Base-by-base conservation (phyloP, 1,284 basidiomycete genomes). In the Apiotrichum veenhuisii region DNA sequence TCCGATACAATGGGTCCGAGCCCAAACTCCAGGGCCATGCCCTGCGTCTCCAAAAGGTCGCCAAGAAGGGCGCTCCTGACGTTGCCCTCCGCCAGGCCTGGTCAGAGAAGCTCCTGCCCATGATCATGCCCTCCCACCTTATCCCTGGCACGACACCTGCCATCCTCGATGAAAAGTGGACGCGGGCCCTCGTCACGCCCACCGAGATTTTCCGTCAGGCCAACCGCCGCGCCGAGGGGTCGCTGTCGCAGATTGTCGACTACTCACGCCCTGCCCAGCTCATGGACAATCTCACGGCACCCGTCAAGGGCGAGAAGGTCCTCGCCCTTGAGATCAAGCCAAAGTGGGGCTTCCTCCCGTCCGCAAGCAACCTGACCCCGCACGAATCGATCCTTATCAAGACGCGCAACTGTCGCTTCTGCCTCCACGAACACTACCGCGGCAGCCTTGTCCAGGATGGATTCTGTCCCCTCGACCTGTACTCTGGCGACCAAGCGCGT, bases 271-370 rank as follows among this genome's bases (percentile, higher is more conserved):
- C 86, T 3, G 87, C 86, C 5, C 61, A 70, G 36, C 56, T 79
- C 25, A 70, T 78, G 61, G 67, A 72, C 42, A 85, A 91, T 76
- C 81, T 90, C 33, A 81, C 89, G 15, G 84, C 85, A 14, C 80
- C 18, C 48, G 49, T 50, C 23, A 49, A 42, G 18, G 59, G 56
- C 20, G 51, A 64, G 26, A 62, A 51, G 43, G 61, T 70, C 34
- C 76, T 89, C 49, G 83, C 87, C 7, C 81, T 93, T 12, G 92
- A 95, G 77, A 90, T 95, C 76, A 95, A 96, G 92, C 92, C 92
- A 44, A 96, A 96, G 80, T 96, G 92, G 91, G 91, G 85, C 3
- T 95, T 96, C 75, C 75, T 95, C 30, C 91, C 92, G 8, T 80
- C 79, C 26, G 52, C 64, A 62, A 81, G 18, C 63, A 70, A 12